phyloP scores from a whole-genome alignment of 371 early-diverging fungal genomes.

The Blyttiomyces sp. region DNA sequence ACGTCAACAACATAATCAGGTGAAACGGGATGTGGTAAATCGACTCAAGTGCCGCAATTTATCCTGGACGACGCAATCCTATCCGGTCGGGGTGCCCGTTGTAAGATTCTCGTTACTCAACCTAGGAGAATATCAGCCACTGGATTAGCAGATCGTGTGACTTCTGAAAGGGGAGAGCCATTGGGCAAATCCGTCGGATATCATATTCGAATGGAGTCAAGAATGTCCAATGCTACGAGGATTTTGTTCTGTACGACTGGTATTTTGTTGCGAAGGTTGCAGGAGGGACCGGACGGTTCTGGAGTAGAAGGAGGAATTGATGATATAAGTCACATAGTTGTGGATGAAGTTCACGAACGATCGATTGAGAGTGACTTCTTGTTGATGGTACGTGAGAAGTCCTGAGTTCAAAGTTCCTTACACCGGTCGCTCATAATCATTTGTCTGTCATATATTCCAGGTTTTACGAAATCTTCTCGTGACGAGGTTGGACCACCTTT shows the following conservation, averaged over 20 bases:
- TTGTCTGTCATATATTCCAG: slow-evolving; percentile 61
- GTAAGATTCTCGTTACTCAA: slow-evolving; percentile 43
- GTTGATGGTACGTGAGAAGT: slow-evolving; percentile 38
- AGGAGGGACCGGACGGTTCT: slow-evolving; percentile 30
- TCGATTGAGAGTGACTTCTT: slow-evolving; percentile 56
- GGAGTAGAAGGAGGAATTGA: slow-evolving; percentile 55
- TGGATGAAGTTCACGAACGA: slow-evolving; percentile 68
- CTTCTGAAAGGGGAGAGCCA: slow-evolving; percentile 35
- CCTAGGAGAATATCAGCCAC: slow-evolving; percentile 61
- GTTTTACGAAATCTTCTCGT: slow-evolving; percentile 24
- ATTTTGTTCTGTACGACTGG: slow-evolving; percentile 63
- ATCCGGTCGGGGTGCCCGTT: slow-evolving; percentile 19
- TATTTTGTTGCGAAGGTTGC: slow-evolving; percentile 52
- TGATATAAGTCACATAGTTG: slow-evolving; percentile 45
- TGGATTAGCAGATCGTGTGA: slow-evolving; percentile 53
- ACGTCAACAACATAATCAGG: slow-evolving; percentile 8
- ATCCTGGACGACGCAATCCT: slow-evolving; percentile 40
- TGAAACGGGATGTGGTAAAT: slow-evolving; percentile 45
- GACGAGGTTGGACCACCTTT: slow-evolving; percentile 1
- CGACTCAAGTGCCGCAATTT: slow-evolving; percentile 70
- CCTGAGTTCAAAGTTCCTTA: neutral
- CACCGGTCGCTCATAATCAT: neutral
- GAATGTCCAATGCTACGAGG: slow-evolving; percentile 38
- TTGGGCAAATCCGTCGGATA: slow-evolving; percentile 50
- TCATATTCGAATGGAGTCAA: slow-evolving; percentile 53